phyloP scores from a whole-genome alignment of 106 monocot species.

The Allium sativum region DNA sequence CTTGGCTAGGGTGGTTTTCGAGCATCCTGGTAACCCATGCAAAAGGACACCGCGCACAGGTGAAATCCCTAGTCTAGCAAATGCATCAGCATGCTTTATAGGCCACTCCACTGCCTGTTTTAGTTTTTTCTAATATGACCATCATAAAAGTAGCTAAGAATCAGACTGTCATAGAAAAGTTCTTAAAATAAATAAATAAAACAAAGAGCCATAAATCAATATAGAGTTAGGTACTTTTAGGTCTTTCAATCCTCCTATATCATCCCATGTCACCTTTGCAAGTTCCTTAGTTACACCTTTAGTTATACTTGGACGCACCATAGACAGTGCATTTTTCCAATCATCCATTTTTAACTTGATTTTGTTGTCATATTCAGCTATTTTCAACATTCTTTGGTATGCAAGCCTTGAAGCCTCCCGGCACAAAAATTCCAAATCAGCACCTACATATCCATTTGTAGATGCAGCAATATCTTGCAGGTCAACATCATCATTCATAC shows the following conservation, averaged over 20 bases:
- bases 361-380: slow-evolving; percentile 1
- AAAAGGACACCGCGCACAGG: slow-evolving; percentile 84
- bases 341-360: slow-evolving; percentile 47
- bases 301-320: slow-evolving; percentile 70
- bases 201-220: no score
- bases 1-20: slow-evolving; percentile 92
- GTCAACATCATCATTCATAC: slow-evolving; percentile 50
- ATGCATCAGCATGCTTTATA: slow-evolving; percentile 68
- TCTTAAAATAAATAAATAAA: no score
- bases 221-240: slow-evolving; percentile 40
- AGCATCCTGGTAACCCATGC: slow-evolving; percentile 96
- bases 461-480: slow-evolving; percentile 67
- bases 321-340: slow-evolving; percentile 65
- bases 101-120: slow-evolving; percentile 95
- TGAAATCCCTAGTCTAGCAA: slow-evolving; percentile 62
- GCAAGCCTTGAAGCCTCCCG: slow-evolving; percentile 64
- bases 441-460: slow-evolving; percentile 93
- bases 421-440: slow-evolving; percentile 77
- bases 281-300: slow-evolving; percentile 77
- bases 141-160: no score
- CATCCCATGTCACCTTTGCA: slow-evolving; percentile 78
- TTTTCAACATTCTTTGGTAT: slow-evolving; percentile 27
- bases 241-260: slow-evolving; percentile 87
- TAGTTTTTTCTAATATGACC: slow-evolving; percentile 44
- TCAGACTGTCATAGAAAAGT: no score